phyloP scores from a whole-genome alignment of 176 grass and related monocot species.

The barley (Hordeum vulgare) region MorexV3_pseudomolecules_assembly NC_058522.1:564909833-564910332 shows the following conservation, averaged over 20 bases:
- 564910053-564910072: not conserved
- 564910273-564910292: not conserved
- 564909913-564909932: slow-evolving; percentile 68
- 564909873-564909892: slow-evolving; percentile 80
- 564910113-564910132: not conserved
- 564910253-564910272: not conserved
- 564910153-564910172: not conserved
- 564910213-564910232: not conserved
- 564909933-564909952: slow-evolving; percentile 89
- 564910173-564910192: not conserved
- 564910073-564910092: not conserved
- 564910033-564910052: not conserved
- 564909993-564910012: not conserved
- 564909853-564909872: slow-evolving; percentile 72
- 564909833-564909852: slow-evolving; percentile 78
- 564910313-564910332: not conserved
- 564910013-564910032: not conserved
- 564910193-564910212: not conserved
- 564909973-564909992: slow-evolving; percentile 43
- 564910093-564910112: not conserved
- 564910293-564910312: not conserved
- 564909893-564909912: slow-evolving; percentile 84
- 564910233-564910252: not conserved
- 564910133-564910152: not conserved
- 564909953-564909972: slow-evolving; percentile 86